These are phyloP conservation scores for Aspergillus sp. DNA, from an alignment of 2,329 filamentous ascomycete species.

Conservation along the genomic window DNA sequence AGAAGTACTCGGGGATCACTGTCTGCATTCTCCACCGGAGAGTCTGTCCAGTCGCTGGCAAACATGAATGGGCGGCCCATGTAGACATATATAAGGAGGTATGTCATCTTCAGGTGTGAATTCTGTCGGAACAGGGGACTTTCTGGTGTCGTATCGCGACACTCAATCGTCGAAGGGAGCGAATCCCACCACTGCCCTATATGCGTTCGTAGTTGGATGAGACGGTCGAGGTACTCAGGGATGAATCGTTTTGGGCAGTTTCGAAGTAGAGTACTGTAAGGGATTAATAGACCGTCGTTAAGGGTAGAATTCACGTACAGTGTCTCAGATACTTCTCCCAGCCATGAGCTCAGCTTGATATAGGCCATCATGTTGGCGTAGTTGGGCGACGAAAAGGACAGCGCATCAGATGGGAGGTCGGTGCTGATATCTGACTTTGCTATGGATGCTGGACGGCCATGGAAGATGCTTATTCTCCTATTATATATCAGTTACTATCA, in stretches of 20 bases:
- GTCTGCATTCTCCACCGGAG: too few species aligned
- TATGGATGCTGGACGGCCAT: neutral
- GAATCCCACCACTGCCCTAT: neutral
- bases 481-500: too few species aligned
- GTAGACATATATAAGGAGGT: neutral
- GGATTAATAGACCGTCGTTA: too few species aligned
- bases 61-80: conserved; percentile 2
- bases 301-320: neutral
- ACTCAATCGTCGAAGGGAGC: neutral
- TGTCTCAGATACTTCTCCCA: neutral
- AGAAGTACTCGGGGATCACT: neutral
- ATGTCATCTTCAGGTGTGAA: neutral
- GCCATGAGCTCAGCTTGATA: neutral
- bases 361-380: neutral
- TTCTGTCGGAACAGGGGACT: neutral
- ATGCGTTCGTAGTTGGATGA: neutral
- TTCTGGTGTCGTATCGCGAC: neutral
- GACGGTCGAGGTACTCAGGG: neutral
- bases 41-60: too few species aligned
- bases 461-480: neutral
- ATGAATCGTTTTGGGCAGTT: neutral
- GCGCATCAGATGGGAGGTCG: neutral
- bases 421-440: neutral
- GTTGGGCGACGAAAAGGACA: neutral
- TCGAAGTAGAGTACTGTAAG: neutral